Percentiles rank a stretch among this genome's conserved stretches.
Evolutionary conservation across 1,284 basidiomycete genomes (phyloP).

Genomic region (Ustilago nuda): DNA sequence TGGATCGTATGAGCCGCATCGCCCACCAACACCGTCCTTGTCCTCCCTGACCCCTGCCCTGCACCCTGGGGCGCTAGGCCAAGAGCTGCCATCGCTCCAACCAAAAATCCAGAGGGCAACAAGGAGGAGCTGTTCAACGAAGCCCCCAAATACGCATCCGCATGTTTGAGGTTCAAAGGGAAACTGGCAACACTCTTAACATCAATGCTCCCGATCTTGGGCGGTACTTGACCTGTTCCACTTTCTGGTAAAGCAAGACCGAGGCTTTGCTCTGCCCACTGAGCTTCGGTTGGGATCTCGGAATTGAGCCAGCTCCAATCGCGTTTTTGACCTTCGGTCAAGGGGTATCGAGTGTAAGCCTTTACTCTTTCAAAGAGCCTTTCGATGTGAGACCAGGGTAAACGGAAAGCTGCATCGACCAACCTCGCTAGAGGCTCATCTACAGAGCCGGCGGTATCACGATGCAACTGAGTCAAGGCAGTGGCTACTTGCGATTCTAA

Average conservation of each 20-base stretch:
- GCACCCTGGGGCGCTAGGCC: slow-evolving; percentile 52
- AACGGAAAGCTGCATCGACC: slow-evolving; percentile 90
- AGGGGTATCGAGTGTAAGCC: slow-evolving; percentile 70
- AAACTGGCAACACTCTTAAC: slow-evolving; percentile 86
- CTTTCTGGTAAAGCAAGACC: slow-evolving; percentile 50
- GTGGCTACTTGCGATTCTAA: slow-evolving; percentile 82
- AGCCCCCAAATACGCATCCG: slow-evolving; percentile 83
- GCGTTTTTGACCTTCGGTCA: slow-evolving; percentile 6
- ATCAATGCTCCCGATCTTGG: slow-evolving; percentile 80
- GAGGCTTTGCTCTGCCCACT: slow-evolving; percentile 39
- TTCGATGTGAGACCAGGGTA: slow-evolving; percentile 81
- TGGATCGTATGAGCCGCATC: slow-evolving; percentile 97
- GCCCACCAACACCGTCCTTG: slow-evolving; percentile 87
- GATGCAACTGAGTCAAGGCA: slow-evolving; percentile 78
- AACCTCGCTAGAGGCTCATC: slow-evolving; percentile 77
- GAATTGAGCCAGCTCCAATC: slow-evolving; percentile 53
- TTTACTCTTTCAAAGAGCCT: slow-evolving; percentile 76
- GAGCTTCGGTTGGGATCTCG: slow-evolving; percentile 39
- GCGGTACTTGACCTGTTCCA: slow-evolving; percentile 73
- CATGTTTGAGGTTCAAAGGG: slow-evolving; percentile 87
- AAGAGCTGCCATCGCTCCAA: slow-evolving; percentile 47
- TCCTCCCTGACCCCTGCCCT: slow-evolving; percentile 68
- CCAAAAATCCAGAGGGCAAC: slow-evolving; percentile 45
- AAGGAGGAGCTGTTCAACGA: slow-evolving; percentile 47
- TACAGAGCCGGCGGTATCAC: slow-evolving; percentile 34